These are phyloP conservation scores for Saturnispora mendoncae DNA, from an alignment of 805 yeast species.

Conservation along the genomic window DNA sequence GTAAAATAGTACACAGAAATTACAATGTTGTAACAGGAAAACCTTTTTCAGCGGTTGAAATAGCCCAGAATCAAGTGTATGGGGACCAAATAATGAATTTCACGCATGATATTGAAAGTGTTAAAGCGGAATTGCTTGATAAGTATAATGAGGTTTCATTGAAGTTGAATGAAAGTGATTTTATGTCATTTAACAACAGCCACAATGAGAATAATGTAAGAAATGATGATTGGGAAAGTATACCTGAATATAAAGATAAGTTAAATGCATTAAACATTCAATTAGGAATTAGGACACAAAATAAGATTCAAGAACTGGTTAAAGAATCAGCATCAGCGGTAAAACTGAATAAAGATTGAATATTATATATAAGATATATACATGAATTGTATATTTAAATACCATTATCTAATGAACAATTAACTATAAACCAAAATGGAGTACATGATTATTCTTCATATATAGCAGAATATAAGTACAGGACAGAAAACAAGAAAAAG, in stretches of 20 bases:
- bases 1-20: constrained; percentile 13
- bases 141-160: neutral
- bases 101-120: neutral
- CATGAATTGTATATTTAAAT: too few relatives aligned
- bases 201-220: neutral
- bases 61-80: neutral
- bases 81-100: neutral
- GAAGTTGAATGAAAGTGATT: neutral
- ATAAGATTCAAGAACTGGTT: neutral
- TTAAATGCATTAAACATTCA: neutral
- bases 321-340: neutral
- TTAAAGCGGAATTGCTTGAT: neutral
- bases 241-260: constrained; percentile 1
- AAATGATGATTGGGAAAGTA: constrained; percentile 8
- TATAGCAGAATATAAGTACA: constrained; percentile 68
- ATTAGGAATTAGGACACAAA: neutral
- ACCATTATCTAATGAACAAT: too few relatives aligned
- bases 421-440: too few relatives aligned
- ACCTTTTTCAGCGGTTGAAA: constrained; percentile 14
- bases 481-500: constrained; percentile 70
- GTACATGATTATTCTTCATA: constrained; percentile 20
- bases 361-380: too few relatives aligned
- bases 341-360: neutral
- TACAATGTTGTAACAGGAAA: constrained; percentile 12
- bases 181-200: neutral